Conservation (phyloP, 257 asterid genomes). For the Solanum stenotomum region DNA sequence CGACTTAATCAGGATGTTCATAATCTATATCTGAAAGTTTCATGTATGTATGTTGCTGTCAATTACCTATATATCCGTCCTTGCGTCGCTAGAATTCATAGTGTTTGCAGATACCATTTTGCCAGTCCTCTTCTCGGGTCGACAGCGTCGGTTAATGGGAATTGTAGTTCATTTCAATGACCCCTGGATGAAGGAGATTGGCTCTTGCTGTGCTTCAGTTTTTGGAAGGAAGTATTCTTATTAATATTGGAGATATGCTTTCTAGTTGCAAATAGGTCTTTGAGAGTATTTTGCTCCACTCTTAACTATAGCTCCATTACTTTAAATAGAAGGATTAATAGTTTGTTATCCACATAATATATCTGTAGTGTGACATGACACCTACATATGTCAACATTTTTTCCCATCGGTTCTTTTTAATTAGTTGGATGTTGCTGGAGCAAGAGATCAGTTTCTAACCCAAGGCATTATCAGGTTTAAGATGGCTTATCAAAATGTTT, state of each 20-base stretch:
- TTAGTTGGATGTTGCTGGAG: not conserved
- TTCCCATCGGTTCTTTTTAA: not conserved
- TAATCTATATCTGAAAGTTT: not conserved
- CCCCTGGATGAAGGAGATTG: not conserved
- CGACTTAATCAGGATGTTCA: not conserved
- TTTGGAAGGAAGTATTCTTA: constrained; percentile 1
- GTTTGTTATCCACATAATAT: not conserved
- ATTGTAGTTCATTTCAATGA: not conserved
- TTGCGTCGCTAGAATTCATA: not conserved
- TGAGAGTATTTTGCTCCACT: not conserved
- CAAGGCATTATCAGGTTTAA: not conserved
- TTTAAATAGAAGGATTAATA: not conserved
- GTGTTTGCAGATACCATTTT: not conserved
- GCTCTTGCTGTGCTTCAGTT: not conserved
- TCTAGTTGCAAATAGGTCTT: not conserved
- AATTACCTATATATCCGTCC: not conserved
- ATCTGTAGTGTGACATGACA: not conserved
- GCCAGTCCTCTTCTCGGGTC: not conserved
- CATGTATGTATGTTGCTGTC: not conserved
- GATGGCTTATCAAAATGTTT: not conserved
- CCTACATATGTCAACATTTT: not conserved
- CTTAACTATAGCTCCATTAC: not conserved
- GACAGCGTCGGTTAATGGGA: not conserved
- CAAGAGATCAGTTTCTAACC: not conserved
- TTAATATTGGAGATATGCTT: not conserved